Conservation (phyloP, 768 basidiomycete genomes). For the Collybiopsis luxurians region DNA sequence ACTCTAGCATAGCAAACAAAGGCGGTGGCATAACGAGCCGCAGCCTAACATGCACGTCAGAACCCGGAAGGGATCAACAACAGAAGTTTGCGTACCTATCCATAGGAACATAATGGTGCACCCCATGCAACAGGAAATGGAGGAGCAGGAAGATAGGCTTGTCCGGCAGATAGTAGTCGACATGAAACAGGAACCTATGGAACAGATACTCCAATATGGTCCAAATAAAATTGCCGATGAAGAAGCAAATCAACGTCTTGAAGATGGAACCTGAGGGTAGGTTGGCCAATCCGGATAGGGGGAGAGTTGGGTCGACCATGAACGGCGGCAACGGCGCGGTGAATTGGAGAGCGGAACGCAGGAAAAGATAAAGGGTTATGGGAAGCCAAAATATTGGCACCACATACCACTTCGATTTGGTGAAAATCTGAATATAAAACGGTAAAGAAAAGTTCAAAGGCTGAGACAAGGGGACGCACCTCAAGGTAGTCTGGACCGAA, state of each 20-base stretch:
- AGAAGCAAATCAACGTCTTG: conserved; percentile 67
- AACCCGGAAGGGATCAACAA: background rate
- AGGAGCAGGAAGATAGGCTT: conserved; percentile 71
- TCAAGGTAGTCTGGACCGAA: conserved; percentile 85
- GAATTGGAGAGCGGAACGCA: conserved; percentile 83
- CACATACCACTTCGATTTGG: conserved; percentile 90
- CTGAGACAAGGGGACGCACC: conserved; percentile 35
- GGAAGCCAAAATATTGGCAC: conserved; percentile 92
- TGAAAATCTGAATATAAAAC: conserved; percentile 52
- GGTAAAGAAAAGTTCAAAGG: background rate
- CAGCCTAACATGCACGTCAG: conserved; percentile 42
- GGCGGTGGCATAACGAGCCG: conserved; percentile 96
- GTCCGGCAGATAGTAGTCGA: conserved; percentile 88
- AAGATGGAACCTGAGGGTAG: conserved; percentile 50
- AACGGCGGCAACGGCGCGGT: conserved; percentile 66
- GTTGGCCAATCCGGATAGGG: conserved; percentile 43
- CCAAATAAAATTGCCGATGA: conserved; percentile 88
- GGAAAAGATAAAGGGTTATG: conserved; percentile 74
- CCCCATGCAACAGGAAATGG: conserved; percentile 92
- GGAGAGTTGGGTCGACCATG: conserved; percentile 51
- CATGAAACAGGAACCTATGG: conserved; percentile 97
- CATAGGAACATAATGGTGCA: conserved; percentile 98
- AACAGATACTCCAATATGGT: conserved; percentile 90
- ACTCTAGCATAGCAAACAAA: conserved; percentile 72
- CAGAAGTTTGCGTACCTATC: conserved; percentile 56